A percentile compares a stretch with the other conserved stretches of the same genome.
Conservation (phyloP, 108 stramenopile genomes). For the Licmophora abbreviata region DNA sequence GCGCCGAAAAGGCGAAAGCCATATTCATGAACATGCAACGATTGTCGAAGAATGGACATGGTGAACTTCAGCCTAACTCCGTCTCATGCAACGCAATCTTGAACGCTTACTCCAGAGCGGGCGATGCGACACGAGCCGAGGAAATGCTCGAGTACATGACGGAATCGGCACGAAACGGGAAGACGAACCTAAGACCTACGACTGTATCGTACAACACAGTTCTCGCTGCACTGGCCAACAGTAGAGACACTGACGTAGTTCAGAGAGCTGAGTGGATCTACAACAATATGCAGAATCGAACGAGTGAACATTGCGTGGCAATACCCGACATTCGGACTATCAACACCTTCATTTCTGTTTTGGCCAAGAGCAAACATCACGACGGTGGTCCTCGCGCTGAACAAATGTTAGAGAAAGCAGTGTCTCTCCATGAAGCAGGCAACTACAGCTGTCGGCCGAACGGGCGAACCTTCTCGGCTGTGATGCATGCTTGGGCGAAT, state of each 20-base stretch:
- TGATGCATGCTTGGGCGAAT: too few species aligned
- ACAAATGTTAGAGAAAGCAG: too few species aligned
- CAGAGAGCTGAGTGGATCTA: slow-evolving; percentile 15
- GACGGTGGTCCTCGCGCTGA: too few species aligned
- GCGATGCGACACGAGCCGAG: slow-evolving; percentile 26
- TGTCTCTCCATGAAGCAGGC: too few species aligned
- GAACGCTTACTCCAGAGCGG: slow-evolving; percentile 30
- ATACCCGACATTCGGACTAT: slow-evolving; percentile 12
- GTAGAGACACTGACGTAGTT: too few species aligned
- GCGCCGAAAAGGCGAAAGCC: slow-evolving; percentile 36
- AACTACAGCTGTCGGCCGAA: too few species aligned
- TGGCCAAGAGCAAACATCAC: slow-evolving; percentile 12
- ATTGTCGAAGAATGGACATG: slow-evolving; percentile 5
- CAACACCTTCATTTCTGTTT: slow-evolving; percentile 17
- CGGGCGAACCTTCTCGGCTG: slow-evolving; percentile 16
- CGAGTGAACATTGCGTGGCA: neutral
- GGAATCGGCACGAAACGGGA: slow-evolving; percentile 31
- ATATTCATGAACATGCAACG: slow-evolving; percentile 6
- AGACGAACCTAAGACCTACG: slow-evolving; percentile 46
- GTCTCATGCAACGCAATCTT: slow-evolving; percentile 34
- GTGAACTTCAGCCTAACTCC: slow-evolving; percentile 12
- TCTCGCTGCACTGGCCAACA: slow-evolving; percentile 39
- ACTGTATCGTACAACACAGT: slow-evolving; percentile 53
- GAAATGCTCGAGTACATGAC: slow-evolving; percentile 41
- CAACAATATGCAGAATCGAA: slow-evolving; percentile 7